Base-by-base conservation (phyloP, 2,329 filamentous ascomycete species). In the Beauveria varroae region DNA sequence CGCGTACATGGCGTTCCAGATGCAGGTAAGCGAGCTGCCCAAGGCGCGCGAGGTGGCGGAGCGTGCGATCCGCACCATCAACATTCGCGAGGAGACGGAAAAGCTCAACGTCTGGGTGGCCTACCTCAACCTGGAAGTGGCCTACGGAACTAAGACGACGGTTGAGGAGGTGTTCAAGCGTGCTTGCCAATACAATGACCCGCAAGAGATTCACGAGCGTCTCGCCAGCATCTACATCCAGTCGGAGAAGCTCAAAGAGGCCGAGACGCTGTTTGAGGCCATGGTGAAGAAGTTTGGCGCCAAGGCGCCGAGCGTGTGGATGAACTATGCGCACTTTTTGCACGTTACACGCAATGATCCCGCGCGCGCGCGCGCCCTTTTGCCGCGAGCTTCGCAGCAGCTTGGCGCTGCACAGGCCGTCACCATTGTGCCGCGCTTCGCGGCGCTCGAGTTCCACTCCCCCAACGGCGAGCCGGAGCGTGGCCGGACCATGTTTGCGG, bases 1-100 rank as follows among this genome's bases (percentile, higher is more conserved):
- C 60, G 85, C 91, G 66, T 99, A 99, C 77, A 98, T 99, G 91
- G 92, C 93, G n/a, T 96, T 96, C 82, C 91, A 98, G 75, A 87
- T 97, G 74, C 89, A 96, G 71, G 84, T 96, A 57, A 91, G 91
- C 71, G 95, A 99, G 75, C 81, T 96, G 22, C 86, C 88, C 64
- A 95, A 92, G 75, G 93, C 95, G 14, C 86, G 93, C 54, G 89
- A 93, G 66, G 88, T 97, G 63, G 93, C 91, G 2, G 90, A 97
- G 75, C 89, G 95, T 64, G 95, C 95, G 20, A 84, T 98, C 65
- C 87, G 88, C 71, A 96, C 89, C 18, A 98, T 99, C 77, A 90
- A 91, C 74, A 91, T 96, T 64, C 86, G 90, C 28, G 92, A 97
- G 72, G 90, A 96, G 72, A 86, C 87, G 3, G 95, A 97, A 76